Percentiles rank a stretch among this genome's conserved stretches.
Evolutionary conservation across 768 basidiomycete species (phyloP).

Genomic region (Russula compacta): DNA sequence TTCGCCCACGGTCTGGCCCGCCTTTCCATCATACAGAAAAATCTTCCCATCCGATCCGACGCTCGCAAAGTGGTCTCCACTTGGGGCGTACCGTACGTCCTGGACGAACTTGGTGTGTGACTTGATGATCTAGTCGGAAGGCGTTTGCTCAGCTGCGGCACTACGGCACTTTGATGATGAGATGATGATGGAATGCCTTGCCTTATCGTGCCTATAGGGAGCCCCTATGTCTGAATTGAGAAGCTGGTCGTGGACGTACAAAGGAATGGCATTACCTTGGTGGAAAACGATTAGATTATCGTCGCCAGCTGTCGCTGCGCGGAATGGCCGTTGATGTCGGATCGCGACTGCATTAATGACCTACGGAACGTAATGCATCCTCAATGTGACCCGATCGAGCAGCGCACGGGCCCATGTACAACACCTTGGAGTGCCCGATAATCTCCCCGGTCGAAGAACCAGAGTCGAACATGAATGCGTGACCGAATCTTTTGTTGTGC

Average conservation of each 20-base stretch:
- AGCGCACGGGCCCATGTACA: neutral
- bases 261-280: constrained; percentile 40
- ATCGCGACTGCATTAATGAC: constrained; percentile 83
- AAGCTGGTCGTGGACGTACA: constrained; percentile 1
- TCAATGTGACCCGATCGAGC: constrained; percentile 6
- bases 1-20: constrained; percentile 68
- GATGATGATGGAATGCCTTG: constrained; percentile 18
- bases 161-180: neutral
- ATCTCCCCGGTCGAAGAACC: constrained; percentile 86
- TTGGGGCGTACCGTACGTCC: constrained; percentile 74
- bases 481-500: constrained; percentile 52
- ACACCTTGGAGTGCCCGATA: constrained; percentile 79
- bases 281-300: constrained; percentile 77
- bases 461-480: constrained; percentile 75
- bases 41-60: constrained; percentile 84
- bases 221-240: constrained; percentile 37
- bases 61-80: constrained; percentile 77
- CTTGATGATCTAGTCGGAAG: constrained; percentile 52
- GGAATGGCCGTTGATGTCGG: constrained; percentile 80
- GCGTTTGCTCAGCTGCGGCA: neutral
- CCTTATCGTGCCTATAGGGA: constrained; percentile 88
- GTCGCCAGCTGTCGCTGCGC: constrained; percentile 83
- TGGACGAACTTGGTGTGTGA: constrained; percentile 91
- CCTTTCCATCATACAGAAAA: constrained; percentile 86
- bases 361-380: constrained; percentile 29